These are phyloP conservation scores for Phoenix dactylifera DNA, from an alignment of 176 grass and related monocot genomes.

Conservation along the genomic window DNA sequence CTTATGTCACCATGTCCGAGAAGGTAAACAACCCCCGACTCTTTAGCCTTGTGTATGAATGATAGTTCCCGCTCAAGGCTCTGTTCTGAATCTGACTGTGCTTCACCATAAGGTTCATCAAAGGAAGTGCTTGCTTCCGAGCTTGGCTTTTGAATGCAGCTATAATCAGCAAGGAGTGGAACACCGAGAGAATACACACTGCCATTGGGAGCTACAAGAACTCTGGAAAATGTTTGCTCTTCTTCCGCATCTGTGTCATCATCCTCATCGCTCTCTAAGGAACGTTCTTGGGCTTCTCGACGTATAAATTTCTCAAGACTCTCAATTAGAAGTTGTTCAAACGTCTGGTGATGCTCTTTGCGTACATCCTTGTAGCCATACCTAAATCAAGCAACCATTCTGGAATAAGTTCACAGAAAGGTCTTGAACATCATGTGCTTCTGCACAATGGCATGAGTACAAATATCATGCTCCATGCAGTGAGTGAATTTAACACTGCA, in stretches of 20 bases:
- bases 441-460: too few species aligned
- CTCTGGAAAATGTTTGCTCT: conserved; percentile 37
- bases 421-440: not conserved
- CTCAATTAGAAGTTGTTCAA: conserved; percentile 84
- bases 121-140: conserved; percentile 45
- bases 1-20: conserved; percentile 81
- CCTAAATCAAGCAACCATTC: conserved; percentile 32
- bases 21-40: conserved; percentile 75
- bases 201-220: conserved; percentile 66
- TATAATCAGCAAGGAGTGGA: conserved; percentile 40
- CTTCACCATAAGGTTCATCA: conserved; percentile 31
- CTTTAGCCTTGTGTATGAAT: conserved; percentile 82
- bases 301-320: conserved; percentile 87
- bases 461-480: too few species aligned
- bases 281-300: conserved; percentile 88
- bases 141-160: conserved; percentile 20
- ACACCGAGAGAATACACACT: conserved; percentile 56
- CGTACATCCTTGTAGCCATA: conserved; percentile 96
- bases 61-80: conserved; percentile 68
- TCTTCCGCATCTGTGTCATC: conserved; percentile 49
- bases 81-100: conserved; percentile 30
- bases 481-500: too few species aligned
- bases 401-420: not conserved
- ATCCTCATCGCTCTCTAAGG: conserved; percentile 70
- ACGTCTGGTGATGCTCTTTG: conserved; percentile 70